phyloP scores from a whole-genome alignment of 495 filamentous ascomycete genomes.

The Podospora appendiculata region DNA sequence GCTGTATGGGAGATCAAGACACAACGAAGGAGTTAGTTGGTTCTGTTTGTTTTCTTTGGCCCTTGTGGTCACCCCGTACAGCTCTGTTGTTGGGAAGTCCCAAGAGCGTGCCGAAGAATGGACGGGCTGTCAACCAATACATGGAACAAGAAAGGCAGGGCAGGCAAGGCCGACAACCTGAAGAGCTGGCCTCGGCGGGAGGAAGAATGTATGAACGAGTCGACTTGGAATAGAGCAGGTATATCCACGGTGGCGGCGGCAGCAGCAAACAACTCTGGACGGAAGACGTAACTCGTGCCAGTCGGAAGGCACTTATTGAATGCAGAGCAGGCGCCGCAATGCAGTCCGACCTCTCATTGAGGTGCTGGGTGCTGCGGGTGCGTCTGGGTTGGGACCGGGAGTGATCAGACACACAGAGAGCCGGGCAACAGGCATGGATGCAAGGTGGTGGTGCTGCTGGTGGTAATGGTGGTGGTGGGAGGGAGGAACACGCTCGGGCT shows the following conservation, averaged over 20 bases:
- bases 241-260: constrained; percentile 11
- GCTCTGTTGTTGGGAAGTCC: not conserved
- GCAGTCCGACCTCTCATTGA: constrained; percentile 17
- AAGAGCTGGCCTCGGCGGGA: not conserved
- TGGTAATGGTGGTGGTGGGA: not conserved
- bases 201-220: constrained; percentile 1
- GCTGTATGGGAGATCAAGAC: not conserved
- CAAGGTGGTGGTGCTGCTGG: constrained; percentile 7
- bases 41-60: not conserved
- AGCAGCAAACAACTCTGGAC: constrained; percentile 1
- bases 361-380: not conserved
- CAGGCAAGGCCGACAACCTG: no score
- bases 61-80: constrained; percentile 3
- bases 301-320: not conserved
- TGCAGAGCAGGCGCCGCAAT: constrained; percentile 27
- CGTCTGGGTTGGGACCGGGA: constrained; percentile 17
- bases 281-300: no score
- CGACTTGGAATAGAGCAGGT: constrained; percentile 1
- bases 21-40: not conserved
- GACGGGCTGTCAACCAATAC: constrained; percentile 10
- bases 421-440: constrained; percentile 19
- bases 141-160: constrained; percentile 3
- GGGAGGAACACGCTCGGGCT: constrained; percentile 19
- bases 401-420: constrained; percentile 23
- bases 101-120: not conserved